Percentiles rank a stretch among this genome's conserved stretches.
These are phyloP conservation scores for Chenopodium suecicum DNA, from an alignment of 148 eudicot genomes.

Conservation along the genomic window DNA sequence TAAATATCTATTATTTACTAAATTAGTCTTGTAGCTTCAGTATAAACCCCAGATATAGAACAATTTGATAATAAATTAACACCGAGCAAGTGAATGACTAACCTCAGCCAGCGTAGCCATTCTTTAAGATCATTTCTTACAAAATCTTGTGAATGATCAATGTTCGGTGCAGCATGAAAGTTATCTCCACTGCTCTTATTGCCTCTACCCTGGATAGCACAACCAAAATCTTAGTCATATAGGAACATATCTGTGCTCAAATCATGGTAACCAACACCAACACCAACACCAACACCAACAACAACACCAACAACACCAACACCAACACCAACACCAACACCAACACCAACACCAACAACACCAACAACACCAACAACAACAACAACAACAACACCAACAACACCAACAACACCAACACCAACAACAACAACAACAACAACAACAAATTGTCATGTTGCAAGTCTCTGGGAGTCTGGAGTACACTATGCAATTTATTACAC, in stretches of 20 bases:
- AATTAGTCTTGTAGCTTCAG: conserved; percentile 11
- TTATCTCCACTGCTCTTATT: conserved; percentile 96
- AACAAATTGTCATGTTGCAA: neutral
- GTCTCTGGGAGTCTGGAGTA: neutral
- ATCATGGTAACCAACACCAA: neutral
- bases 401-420: too few species aligned
- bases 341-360: too few species aligned
- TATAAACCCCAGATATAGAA: neutral
- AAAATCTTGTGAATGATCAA: conserved; percentile 98
- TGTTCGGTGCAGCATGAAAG: conserved; percentile 99
- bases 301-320: too few species aligned
- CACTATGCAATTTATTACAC: neutral
- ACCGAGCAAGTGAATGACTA: conserved; percentile 20
- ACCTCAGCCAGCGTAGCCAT: conserved; percentile 96
- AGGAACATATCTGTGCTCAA: neutral
- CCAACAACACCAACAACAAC: too few species aligned
- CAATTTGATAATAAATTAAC: neutral
- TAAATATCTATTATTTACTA: neutral
- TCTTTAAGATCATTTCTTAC: conserved; percentile 88
- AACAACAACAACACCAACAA: too few species aligned
- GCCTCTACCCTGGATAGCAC: conserved; percentile 80
- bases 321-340: too few species aligned
- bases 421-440: too few species aligned
- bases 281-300: too few species aligned
- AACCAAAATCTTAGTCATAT: neutral